Evolutionary conservation across 306 rosid genomes (phyloP).

Genomic region (cucumber (Cucumis sativus)): DNA sequence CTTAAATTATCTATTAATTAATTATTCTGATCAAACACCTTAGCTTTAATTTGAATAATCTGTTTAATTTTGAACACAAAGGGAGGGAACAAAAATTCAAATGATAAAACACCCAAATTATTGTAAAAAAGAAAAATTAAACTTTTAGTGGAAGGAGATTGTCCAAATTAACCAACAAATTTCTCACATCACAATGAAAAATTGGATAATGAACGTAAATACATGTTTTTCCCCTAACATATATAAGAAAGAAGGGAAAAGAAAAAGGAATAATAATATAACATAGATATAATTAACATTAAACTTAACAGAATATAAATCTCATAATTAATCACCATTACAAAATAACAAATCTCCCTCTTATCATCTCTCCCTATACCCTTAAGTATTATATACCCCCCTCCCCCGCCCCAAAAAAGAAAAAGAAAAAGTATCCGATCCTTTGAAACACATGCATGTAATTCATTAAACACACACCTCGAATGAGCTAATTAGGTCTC

Average conservation of each 20-base stretch:
- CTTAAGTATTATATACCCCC: not conserved
- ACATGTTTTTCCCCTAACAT: not conserved
- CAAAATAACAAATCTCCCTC: constrained; percentile 8
- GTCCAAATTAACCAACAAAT: not conserved
- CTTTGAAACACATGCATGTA: not conserved
- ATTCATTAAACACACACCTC: not conserved
- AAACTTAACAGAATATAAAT: not conserved
- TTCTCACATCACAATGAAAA: not conserved
- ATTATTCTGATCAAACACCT: not conserved
- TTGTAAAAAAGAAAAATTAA: not conserved
- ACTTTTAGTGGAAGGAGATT: not conserved
- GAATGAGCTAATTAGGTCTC: not conserved
- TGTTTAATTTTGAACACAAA: not conserved
- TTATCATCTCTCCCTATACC: constrained; percentile 6
- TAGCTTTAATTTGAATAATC: not conserved
- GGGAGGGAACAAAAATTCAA: not conserved
- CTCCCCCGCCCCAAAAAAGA: not conserved
- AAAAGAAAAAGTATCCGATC: not conserved
- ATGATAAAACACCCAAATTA: not conserved
- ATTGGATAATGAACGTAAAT: not conserved
- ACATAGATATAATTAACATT: not conserved
- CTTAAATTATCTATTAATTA: not conserved
- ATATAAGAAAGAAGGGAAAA: too few relatives aligned
- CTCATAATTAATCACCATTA: not conserved
- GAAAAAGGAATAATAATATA: not conserved